phyloP scores from a whole-genome alignment of 345 rosid genomes.

The Fremontodendron californicum region DNA sequence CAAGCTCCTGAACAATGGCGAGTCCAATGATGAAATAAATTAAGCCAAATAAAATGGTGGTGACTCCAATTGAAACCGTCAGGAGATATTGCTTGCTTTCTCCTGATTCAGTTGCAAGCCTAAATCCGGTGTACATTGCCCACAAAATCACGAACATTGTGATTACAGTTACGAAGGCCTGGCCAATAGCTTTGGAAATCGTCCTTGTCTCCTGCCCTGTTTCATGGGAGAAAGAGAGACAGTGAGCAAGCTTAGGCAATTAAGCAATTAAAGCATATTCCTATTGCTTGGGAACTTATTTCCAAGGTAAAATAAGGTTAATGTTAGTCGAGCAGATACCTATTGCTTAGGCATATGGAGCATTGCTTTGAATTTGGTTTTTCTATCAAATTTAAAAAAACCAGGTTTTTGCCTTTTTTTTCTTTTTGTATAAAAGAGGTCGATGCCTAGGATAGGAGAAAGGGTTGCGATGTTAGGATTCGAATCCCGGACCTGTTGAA shows the following conservation, averaged over 20 bases:
- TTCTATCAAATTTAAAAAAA: neutral
- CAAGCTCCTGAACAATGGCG: constrained; percentile 21
- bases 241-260: neutral
- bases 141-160: constrained; percentile 18
- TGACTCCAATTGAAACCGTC: constrained; percentile 28
- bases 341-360: neutral
- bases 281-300: neutral
- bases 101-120: constrained; percentile 30
- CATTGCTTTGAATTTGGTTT: neutral
- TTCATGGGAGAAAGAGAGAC: neutral
- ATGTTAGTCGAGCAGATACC: neutral
- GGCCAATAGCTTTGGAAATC: constrained; percentile 1
- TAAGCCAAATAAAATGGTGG: constrained; percentile 26
- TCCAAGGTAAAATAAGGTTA: too few relatives aligned
- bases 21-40: constrained; percentile 31
- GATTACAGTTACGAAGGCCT: constrained; percentile 6
- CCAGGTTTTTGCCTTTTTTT: neutral
- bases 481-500: too few relatives aligned
- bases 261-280: neutral
- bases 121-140: constrained; percentile 26
- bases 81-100: constrained; percentile 18
- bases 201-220: constrained; percentile 21
- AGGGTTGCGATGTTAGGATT: too few relatives aligned
- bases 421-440: too few relatives aligned
- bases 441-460: too few relatives aligned